A percentile compares a stretch with the other conserved stretches of the same genome.
phyloP scores from a whole-genome alignment of 129 eudicot genomes.

The Glebionis coronaria region DNA sequence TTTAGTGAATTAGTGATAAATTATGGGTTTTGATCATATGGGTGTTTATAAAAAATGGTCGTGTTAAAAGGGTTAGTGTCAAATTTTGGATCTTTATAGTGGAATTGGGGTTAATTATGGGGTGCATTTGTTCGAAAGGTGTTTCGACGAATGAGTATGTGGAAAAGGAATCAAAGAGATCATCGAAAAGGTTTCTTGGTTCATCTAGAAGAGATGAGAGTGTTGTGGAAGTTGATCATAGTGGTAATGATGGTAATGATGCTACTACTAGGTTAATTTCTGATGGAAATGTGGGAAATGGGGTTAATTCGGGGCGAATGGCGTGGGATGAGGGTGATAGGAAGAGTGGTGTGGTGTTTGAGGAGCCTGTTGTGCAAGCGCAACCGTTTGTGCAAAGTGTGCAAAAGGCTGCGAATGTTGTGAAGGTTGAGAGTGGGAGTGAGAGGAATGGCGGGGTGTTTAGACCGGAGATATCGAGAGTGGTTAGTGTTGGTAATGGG shows the following conservation, averaged over 20 bases:
- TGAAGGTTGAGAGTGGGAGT: slow-evolving; percentile 20
- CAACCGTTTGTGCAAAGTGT: slow-evolving; percentile 29
- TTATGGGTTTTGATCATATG: slow-evolving; percentile 28
- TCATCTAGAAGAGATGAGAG: slow-evolving; percentile 62
- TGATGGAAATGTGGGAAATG: slow-evolving; percentile 42
- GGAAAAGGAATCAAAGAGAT: slow-evolving; percentile 54
- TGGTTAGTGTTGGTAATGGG: slow-evolving; percentile 51
- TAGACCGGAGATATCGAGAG: slow-evolving; percentile 47
- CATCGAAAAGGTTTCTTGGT: slow-evolving; percentile 50
- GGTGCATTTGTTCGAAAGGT: slow-evolving; percentile 86
- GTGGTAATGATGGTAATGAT: slow-evolving; percentile 67
- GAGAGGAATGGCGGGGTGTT: slow-evolving; percentile 26
- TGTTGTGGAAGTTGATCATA: slow-evolving; percentile 55
- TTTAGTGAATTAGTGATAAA: not conserved
- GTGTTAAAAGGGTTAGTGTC: not conserved
- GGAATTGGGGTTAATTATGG: slow-evolving; percentile 42
- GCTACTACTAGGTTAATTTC: slow-evolving; percentile 65
- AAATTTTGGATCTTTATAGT: slow-evolving; percentile 7
- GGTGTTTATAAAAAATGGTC: slow-evolving; percentile 7
- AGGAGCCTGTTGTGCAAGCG: slow-evolving; percentile 31
- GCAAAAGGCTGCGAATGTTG: slow-evolving; percentile 23
- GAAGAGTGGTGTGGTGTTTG: slow-evolving; percentile 40
- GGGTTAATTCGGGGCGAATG: slow-evolving; percentile 37
- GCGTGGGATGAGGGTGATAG: slow-evolving; percentile 51
- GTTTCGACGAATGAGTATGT: slow-evolving; percentile 35